Evolutionary conservation across 2,329 filamentous ascomycete genomes (phyloP).

Genomic region (Fusarium coffeatum): DNA sequence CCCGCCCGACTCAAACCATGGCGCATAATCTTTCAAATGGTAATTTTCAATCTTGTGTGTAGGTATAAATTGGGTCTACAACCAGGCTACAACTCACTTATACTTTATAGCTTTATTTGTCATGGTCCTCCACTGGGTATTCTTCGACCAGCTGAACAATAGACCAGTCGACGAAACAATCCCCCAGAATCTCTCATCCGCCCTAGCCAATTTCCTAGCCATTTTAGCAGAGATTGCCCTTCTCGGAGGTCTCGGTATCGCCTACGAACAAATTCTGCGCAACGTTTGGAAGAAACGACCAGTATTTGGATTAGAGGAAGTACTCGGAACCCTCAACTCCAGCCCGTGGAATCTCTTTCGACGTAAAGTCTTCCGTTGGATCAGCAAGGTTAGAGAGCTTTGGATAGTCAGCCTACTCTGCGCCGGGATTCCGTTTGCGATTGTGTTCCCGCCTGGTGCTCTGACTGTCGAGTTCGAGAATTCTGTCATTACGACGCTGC

Average conservation of each 20-base stretch:
- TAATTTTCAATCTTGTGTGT: neutral
- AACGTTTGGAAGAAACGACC: neutral
- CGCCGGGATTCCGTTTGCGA: neutral
- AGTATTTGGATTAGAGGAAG: neutral
- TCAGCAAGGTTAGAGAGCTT: neutral
- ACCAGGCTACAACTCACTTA: accelerated
- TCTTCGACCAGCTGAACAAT: neutral
- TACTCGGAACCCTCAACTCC: neutral
- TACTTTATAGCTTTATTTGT: neutral
- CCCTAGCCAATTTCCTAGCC: neutral
- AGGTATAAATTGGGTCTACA: neutral
- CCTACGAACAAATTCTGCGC: neutral
- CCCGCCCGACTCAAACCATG: neutral
- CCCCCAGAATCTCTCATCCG: neutral
- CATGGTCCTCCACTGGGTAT: neutral
- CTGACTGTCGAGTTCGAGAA: neutral
- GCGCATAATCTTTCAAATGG: neutral
- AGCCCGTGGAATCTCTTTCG: neutral
- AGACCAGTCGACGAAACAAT: neutral
- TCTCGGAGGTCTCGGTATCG: neutral
- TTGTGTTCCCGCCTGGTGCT: neutral
- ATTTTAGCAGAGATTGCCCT: neutral
- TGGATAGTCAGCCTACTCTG: neutral
- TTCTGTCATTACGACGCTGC: neutral
- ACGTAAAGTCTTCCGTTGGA: too few relatives aligned